Conservation (phyloP, 306 rosid species). For the Acmispon strigosus region DNA sequence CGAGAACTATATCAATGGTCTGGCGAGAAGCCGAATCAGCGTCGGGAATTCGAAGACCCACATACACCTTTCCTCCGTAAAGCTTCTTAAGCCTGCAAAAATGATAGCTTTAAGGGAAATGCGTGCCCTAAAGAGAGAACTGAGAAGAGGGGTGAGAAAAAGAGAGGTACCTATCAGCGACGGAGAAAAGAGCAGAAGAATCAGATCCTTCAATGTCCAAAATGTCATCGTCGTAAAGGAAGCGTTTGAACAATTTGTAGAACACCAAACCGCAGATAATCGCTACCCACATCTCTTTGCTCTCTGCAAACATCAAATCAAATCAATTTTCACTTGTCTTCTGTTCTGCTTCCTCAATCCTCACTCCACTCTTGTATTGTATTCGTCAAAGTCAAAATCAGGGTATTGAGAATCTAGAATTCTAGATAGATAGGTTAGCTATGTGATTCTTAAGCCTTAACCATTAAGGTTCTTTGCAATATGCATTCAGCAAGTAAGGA, state of each 20-base stretch:
- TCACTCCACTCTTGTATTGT: background rate
- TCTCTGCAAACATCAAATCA: no score
- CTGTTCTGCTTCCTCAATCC: background rate
- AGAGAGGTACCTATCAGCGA: slow-evolving; percentile 45
- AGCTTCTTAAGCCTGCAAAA: slow-evolving; percentile 56
- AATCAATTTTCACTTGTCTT: background rate
- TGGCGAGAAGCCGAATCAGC: slow-evolving; percentile 69
- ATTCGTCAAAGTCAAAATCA: no score
- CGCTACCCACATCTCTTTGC: slow-evolving; percentile 52
- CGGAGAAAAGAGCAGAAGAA: slow-evolving; percentile 54
- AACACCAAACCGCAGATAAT: slow-evolving; percentile 57
- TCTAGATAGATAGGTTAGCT: no score
- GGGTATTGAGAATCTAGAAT: no score
- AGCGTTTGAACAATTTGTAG: slow-evolving; percentile 37
- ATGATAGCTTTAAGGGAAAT: background rate
- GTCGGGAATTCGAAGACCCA: slow-evolving; percentile 91
- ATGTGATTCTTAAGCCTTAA: no score
- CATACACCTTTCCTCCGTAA: slow-evolving; percentile 60
- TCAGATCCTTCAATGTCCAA: slow-evolving; percentile 60
- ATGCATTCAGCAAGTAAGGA: no score
- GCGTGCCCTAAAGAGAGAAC: background rate
- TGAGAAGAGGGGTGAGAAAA: background rate
- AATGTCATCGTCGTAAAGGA: slow-evolving; percentile 59
- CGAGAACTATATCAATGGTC: slow-evolving; percentile 67
- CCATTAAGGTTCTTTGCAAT: no score